Conservation (phyloP, 2,329 filamentous ascomycete species). For the Neoarthrinium moseri region DNA sequence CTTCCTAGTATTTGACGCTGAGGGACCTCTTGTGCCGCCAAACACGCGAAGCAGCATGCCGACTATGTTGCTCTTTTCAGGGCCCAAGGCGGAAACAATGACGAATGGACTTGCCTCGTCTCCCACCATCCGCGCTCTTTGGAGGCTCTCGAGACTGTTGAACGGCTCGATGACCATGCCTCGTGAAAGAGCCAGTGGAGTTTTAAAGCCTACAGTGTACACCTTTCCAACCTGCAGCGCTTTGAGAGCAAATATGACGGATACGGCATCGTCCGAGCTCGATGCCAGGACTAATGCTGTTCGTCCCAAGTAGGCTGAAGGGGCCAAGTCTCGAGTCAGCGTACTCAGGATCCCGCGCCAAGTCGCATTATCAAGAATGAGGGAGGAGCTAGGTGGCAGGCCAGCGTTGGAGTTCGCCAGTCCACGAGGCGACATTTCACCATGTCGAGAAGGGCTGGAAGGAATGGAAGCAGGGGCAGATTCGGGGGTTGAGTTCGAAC, state of each 20-base stretch:
- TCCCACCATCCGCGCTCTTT: slow-evolving; percentile 48
- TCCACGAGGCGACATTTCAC: slow-evolving; percentile 18
- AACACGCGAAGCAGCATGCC: slow-evolving; percentile 76
- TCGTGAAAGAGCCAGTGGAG: slow-evolving; percentile 57
- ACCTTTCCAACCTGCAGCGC: slow-evolving; percentile 75
- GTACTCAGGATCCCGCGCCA: slow-evolving; percentile 86
- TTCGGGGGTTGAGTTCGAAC: slow-evolving; percentile 38
- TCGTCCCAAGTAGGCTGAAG: slow-evolving; percentile 75
- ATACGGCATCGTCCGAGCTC: slow-evolving; percentile 72
- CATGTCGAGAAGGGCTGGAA: slow-evolving; percentile 43
- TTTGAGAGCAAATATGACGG: slow-evolving; percentile 75
- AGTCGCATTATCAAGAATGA: slow-evolving; percentile 78
- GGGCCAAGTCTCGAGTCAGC: slow-evolving; percentile 76
- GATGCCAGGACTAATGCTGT: slow-evolving; percentile 75
- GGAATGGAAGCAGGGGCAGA: slow-evolving; percentile 47
- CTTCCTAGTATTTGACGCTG: slow-evolving; percentile 37
- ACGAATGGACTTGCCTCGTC: slow-evolving; percentile 68
- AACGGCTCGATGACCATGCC: slow-evolving; percentile 76
- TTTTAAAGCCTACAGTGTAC: slow-evolving; percentile 81
- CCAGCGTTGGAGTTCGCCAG: slow-evolving; percentile 20
- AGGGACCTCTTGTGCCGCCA: slow-evolving; percentile 40
- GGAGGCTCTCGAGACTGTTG: slow-evolving; percentile 67
- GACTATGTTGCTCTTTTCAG: slow-evolving; percentile 76
- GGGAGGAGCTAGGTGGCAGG: slow-evolving; percentile 47
- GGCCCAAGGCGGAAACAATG: slow-evolving; percentile 74